Conservation (phyloP, 129 eudicot genomes). For the Flaveria brownii region DNA sequence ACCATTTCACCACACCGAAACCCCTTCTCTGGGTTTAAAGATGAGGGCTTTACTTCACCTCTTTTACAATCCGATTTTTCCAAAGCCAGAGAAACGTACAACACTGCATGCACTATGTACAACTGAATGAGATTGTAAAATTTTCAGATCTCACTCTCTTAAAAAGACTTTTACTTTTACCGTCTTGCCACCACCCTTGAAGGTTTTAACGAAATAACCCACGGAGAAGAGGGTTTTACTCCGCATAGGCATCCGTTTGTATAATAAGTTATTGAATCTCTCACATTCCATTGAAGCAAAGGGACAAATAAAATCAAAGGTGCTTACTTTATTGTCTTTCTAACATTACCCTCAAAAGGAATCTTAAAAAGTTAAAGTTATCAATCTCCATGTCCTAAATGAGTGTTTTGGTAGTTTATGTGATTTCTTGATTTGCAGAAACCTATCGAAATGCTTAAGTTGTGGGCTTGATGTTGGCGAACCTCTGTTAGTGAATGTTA, state of each 20-base stretch:
- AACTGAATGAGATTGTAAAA: not conserved
- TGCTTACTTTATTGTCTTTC: conserved; percentile 15
- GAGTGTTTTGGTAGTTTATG: conserved; percentile 14
- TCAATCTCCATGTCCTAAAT: not conserved
- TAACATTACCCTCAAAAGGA: not conserved
- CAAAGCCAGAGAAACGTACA: conserved; percentile 21
- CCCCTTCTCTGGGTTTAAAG: conserved; percentile 43
- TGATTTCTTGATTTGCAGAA: conserved; percentile 26
- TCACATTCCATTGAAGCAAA: conserved; percentile 9
- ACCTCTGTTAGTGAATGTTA: not conserved
- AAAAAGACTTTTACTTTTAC: not conserved
- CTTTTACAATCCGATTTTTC: conserved; percentile 13
- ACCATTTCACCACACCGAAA: conserved; percentile 25
- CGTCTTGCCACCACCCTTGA: conserved; percentile 6
- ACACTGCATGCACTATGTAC: conserved; percentile 1
- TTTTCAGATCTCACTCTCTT: conserved; percentile 28
- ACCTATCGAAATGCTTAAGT: conserved; percentile 11
- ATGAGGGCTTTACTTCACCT: conserved; percentile 43
- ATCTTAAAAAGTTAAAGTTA: not conserved
- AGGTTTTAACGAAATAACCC: conserved; percentile 29
- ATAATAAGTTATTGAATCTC: conserved; percentile 6
- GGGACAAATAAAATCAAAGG: conserved; percentile 8
- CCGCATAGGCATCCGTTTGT: not conserved
- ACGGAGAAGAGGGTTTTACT: conserved; percentile 16
- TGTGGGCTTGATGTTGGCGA: too few species aligned